Percentiles rank a stretch among this genome's conserved stretches.
Evolutionary conservation across 805 yeast species (phyloP).

Genomic region (Saccharomycopsis babjevae): DNA sequence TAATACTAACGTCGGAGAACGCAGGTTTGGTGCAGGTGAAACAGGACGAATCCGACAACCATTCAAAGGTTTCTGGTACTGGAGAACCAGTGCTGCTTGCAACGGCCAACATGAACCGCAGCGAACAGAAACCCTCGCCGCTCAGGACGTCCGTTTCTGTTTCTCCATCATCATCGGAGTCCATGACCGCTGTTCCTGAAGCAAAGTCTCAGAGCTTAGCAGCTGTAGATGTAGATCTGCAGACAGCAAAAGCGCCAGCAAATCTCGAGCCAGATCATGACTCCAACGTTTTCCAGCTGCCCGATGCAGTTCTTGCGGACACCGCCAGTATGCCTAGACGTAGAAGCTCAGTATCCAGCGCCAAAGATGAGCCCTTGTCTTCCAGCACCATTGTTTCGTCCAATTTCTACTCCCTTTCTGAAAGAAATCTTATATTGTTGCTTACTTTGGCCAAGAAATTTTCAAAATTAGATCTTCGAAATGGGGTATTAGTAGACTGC

Average conservation of each 20-base stretch:
- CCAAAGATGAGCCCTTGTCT: neutral
- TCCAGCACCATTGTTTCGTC: slow-evolving; percentile 15
- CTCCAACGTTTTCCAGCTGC: too few species aligned
- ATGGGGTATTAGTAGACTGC: slow-evolving; percentile 7
- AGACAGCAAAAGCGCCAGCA: too few species aligned
- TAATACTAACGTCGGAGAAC: neutral
- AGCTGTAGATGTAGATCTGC: neutral
- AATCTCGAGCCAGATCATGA: too few species aligned
- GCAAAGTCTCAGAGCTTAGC: neutral
- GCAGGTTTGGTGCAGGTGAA: too few species aligned
- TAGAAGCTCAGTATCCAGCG: neutral
- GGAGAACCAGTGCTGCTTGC: too few species aligned
- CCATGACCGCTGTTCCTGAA: too few species aligned
- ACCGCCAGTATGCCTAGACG: neutral
- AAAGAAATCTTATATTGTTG: slow-evolving; percentile 16
- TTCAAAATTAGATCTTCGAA: slow-evolving; percentile 8
- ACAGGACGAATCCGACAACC: too few species aligned
- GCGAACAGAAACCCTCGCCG: too few species aligned
- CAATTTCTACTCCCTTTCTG: slow-evolving; percentile 18
- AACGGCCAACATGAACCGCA: too few species aligned
- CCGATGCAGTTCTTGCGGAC: neutral
- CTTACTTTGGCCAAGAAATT: slow-evolving; percentile 17
- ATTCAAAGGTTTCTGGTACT: too few species aligned
- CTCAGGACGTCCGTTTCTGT: too few species aligned
- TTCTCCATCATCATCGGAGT: too few species aligned